Base-by-base conservation (phyloP, 768 basidiomycete genomes). In the Agaricus subrufescens region DNA sequence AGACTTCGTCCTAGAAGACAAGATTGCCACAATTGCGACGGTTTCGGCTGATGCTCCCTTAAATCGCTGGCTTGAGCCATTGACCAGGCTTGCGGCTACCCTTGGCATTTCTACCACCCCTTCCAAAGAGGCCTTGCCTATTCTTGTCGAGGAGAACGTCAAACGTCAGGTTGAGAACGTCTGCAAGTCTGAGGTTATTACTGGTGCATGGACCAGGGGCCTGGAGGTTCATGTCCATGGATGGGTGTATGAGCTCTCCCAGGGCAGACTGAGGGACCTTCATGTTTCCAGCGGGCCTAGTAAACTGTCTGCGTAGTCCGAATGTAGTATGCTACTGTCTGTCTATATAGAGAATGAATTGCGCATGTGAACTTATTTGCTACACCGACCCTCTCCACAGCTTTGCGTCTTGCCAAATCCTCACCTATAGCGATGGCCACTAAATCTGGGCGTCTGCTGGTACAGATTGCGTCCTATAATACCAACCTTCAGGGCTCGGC, bases 381-480 rank as follows among this genome's bases (percentile, higher is more conserved):
- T 10, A 7, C 37, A 7, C 7, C 37, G 3, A 4, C 40, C 40
- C 3, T 2, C 40, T 42, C 40, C 40, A 42, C 40, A 12, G 12
- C 7, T 19, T 42, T 42, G 34, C 34, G 11, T 9, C 31, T 31
- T 34, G 8, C 34, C 34, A 8, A 34, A 19, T 19, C 37, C 37
- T 38, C 15, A 4, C 40, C 14, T 40, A n/a, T 40, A 9, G 11
- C 23, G 47, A 31, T 40, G 60, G 42, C 48, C 59, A 43, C 45
- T 26, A 50, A 27, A 57, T 61, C 39, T 12, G 71, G 71, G 56
- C 73, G 70, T 19, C 65, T 87, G 23, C 73, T 90, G 52, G 85
- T 93, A 4, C 91, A 92, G 64, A 85, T 93, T 52, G 89, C 89
- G 10, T 85, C 91, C 3, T 97, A 94, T 74, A 97, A 97, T 66